Evolutionary conservation across 2,329 filamentous ascomycete species (phyloP).

Genomic region (Fusarium sp.): DNA sequence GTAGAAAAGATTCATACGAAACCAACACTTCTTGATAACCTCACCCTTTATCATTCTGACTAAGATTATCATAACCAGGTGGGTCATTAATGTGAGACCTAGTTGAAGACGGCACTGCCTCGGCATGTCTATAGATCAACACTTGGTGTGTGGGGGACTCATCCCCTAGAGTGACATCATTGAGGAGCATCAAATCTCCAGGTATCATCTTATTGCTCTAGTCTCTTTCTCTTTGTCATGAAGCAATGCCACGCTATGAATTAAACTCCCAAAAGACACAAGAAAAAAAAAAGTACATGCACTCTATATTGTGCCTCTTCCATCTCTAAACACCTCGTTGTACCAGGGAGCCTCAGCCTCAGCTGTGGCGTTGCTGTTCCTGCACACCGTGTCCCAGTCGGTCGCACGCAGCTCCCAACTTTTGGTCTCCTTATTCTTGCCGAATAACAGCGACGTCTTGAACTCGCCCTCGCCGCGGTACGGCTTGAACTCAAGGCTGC

Average conservation of each 20-base stretch:
- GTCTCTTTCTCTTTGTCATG: slow-evolving; percentile 2
- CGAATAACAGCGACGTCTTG: slow-evolving; percentile 33
- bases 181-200: not conserved
- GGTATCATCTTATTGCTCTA: slow-evolving; percentile 1
- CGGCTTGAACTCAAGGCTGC: slow-evolving; percentile 25
- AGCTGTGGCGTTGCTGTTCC: slow-evolving; percentile 19
- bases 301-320: slow-evolving; percentile 31
- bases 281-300: not conserved
- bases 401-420: slow-evolving; percentile 31
- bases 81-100: not conserved
- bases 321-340: slow-evolving; percentile 40
- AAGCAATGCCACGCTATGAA: slow-evolving; percentile 34
- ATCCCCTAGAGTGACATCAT: not conserved
- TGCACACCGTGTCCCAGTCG: slow-evolving; percentile 38
- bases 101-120: not conserved
- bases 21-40: not conserved
- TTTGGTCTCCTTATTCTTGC: slow-evolving; percentile 36
- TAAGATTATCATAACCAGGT: not conserved
- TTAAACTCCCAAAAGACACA: slow-evolving; percentile 11
- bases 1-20: not conserved
- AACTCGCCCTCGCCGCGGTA: slow-evolving; percentile 17
- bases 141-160: not conserved
- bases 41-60: not conserved
- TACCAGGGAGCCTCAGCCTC: slow-evolving; percentile 33
- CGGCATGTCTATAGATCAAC: not conserved